Base-by-base conservation (phyloP, 75 land plant species). In the Cunninghamia lanceolata region DNA sequence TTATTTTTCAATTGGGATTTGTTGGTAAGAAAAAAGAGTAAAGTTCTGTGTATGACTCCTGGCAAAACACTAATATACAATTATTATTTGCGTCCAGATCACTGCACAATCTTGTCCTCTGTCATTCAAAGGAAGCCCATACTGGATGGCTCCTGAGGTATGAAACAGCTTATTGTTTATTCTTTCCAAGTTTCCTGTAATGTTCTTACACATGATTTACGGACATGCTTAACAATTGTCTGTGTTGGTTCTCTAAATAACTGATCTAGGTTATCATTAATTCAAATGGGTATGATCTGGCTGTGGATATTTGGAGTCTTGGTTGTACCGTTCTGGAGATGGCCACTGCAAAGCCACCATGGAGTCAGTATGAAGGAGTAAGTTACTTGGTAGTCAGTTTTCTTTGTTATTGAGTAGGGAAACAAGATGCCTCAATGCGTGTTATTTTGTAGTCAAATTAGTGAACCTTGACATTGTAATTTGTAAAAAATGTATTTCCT, bases 111-210 rank as follows among this genome's bases (percentile, higher is more conserved):
- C 94, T 73, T 88, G 91, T 68, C 94, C 93, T 38, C 85, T 96
- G 39, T 95, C 98, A 47, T 93, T 96, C 87, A 95, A 95, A 68
- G 98, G 98, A 50, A 95, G 96, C 89, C 98, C 98, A 39, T 93
- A 96, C 86, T 96, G 98, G 98, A 93, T 96, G 98, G 98, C 98
- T 59, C 98, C 98, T 85, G 98, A 96, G 98, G 98, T 95, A 76
- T 21, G 54, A 10, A 83, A 42, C 5, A 25, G 9, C 21, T 25
- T 43, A 40, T 4, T 66, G 84, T 15, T 63, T n/a, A 16, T 54
- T 81, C 68, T 46, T 84, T n/a, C n/a, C n/a, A n/a, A n/a, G n/a
- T n/a, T n/a, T 56, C 28, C 68, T 82, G 32, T 85, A 40, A 36
- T 82, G 47, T 21, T 17, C 63, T 42, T 9, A 38, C 34, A 34